Percentiles rank a stretch among this genome's conserved stretches.
These are phyloP conservation scores for Phytophthora crassamura DNA, from an alignment of 352 stramenopile species.

Conservation along the genomic window DNA sequence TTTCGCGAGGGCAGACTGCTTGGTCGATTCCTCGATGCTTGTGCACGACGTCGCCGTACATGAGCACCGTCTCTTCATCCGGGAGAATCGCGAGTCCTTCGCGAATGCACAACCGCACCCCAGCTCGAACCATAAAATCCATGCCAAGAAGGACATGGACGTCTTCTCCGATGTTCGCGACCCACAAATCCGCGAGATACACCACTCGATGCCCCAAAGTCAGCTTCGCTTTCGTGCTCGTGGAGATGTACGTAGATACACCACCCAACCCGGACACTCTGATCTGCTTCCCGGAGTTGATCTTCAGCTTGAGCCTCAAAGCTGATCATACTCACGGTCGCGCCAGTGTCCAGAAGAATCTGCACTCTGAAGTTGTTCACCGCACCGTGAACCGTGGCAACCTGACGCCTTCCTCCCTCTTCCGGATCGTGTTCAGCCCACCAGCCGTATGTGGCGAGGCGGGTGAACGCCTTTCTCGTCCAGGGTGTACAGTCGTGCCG, in stretches of 20 bases:
- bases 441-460: slow-evolving; percentile 8
- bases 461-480: too few species aligned
- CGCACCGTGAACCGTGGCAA: slow-evolving; percentile 6
- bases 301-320: slow-evolving; percentile 16
- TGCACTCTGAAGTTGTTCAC: slow-evolving; percentile 9
- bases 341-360: slow-evolving; percentile 1
- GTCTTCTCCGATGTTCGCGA: too few species aligned
- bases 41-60: slow-evolving; percentile 8
- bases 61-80: too few species aligned
- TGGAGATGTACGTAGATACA: slow-evolving; percentile 10
- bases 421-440: slow-evolving; percentile 1
- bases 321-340: slow-evolving; percentile 25
- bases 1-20: background rate
- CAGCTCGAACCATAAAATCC: too few species aligned
- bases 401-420: background rate
- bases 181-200: too few species aligned
- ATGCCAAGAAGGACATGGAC: too few species aligned
- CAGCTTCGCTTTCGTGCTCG: slow-evolving; percentile 21
- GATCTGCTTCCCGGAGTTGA: background rate
- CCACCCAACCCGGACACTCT: slow-evolving; percentile 7
- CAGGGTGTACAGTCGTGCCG: too few species aligned
- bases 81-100: too few species aligned
- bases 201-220: too few species aligned
- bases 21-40: background rate
- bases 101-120: too few species aligned